A percentile compares a stretch with the other conserved stretches of the same genome.
Evolutionary conservation across 2,329 filamentous ascomycete species (phyloP).

Genomic region (Teratosphaeria nubilosa): DNA sequence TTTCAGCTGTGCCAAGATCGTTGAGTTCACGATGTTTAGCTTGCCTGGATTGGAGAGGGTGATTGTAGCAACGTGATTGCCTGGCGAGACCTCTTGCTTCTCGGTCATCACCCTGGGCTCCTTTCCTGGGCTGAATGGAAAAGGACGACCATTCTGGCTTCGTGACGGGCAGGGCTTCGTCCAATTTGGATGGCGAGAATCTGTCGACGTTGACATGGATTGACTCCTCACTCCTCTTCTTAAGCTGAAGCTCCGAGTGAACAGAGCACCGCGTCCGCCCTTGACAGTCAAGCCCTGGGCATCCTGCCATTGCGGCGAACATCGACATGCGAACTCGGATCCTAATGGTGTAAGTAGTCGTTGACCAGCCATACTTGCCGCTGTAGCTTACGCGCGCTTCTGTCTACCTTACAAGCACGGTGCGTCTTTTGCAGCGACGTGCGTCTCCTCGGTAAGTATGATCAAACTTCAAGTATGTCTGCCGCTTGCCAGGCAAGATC

Average conservation of each 20-base stretch:
- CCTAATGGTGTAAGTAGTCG: neutral
- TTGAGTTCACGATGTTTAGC: constrained; percentile 17
- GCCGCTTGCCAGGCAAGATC: neutral
- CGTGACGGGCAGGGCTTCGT: neutral
- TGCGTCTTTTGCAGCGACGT: neutral
- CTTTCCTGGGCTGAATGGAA: neutral
- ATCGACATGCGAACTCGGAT: neutral
- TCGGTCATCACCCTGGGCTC: neutral
- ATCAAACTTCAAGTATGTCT: neutral
- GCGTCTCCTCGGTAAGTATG: neutral
- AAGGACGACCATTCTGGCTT: neutral
- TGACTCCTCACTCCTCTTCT: neutral
- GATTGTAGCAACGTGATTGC: constrained; percentile 13
- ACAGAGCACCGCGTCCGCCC: neutral
- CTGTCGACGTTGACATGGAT: neutral
- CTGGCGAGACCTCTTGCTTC: constrained; percentile 1
- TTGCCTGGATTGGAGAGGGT: constrained; percentile 18
- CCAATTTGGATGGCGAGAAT: neutral
- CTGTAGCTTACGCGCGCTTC: neutral
- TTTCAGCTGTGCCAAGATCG: constrained; percentile 12
- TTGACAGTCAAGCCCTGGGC: neutral
- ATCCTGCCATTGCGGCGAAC: neutral
- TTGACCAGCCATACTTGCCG: neutral
- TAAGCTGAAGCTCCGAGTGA: neutral
- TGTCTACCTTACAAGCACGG: neutral